Evolutionary conservation across 2,329 filamentous ascomycete species (phyloP), one percentile per base, ranked within the genome.

Genomic region (Penicillium frequentans): DNA sequence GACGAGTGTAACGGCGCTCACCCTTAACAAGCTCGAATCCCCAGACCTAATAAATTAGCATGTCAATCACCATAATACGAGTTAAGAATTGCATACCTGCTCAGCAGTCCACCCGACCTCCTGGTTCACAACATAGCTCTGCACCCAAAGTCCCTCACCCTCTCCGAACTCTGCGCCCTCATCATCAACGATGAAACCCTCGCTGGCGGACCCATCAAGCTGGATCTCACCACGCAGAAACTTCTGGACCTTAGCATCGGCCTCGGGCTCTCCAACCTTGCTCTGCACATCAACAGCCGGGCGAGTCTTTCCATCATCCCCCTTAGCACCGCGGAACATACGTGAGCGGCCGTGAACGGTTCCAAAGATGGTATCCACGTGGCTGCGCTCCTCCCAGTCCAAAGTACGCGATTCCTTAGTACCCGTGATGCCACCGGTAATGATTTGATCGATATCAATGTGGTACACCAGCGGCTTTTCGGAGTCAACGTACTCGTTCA

Each of bases 351-450:
- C 90, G 51, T 79, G 78, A 60, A 95, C 82, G 54, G 76, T 78
- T 57, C 92, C 92, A 72, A 96, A 96, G 64, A 96, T 84, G 81
- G 86, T 87, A 79, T 96, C 91, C 24, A 77, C 78, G 79, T 93
- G 90, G 61, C 84, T 82, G 65, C 88, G 86, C 54, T 75, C 81
- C 24, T 75, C 71, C 77, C 82, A 86, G 70, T 88, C 81, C 3
- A 88, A 73, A 1, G 69, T 75, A 48, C 87, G 82, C 8, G 75
- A 68, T 70, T 90, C 87, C 19, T 76, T 76, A 19, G 82, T 92
- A 66, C 85, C 87, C 68, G 84, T 84, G 61, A 96, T 79, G 54
- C 87, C 88, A 58, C 87, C 90, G 9, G 89, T 90, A 37, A 84
- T 80, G 47, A 83, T 79, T 77, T 96, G 91, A 56, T 86, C 83